Percentiles rank a stretch among this genome's conserved stretches.
These are phyloP conservation scores for Gloeostereum incarnatum DNA, from an alignment of 768 basidiomycete genomes.

Conservation along the genomic window DNA sequence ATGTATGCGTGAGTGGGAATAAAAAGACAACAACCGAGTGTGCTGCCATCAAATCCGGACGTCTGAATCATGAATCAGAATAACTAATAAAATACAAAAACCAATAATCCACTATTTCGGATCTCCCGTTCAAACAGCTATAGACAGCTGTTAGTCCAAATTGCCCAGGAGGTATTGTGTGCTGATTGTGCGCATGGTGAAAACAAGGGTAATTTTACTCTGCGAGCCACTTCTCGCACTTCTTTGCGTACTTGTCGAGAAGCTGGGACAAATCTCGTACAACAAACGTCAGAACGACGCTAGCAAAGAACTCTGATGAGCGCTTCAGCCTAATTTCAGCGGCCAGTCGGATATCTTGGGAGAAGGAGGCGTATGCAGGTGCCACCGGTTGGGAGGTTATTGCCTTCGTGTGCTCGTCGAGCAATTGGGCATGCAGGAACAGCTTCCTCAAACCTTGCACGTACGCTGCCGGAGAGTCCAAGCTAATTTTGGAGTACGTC, in stretches of 20 bases:
- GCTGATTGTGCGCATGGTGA: no score
- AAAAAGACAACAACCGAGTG: no score
- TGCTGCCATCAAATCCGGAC: no score
- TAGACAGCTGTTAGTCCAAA: no score
- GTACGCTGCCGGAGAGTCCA: conserved; percentile 84
- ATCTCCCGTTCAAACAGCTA: no score
- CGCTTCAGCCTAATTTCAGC: conserved; percentile 72
- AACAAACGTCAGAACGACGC: conserved; percentile 82
- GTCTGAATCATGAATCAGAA: no score
- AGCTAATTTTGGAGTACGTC: conserved; percentile 28
- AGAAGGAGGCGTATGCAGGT: conserved; percentile 66
- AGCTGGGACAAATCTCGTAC: conserved; percentile 79
- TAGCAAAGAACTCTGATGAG: conserved; percentile 87
- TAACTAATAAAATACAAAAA: no score
- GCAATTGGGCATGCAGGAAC: conserved; percentile 66
- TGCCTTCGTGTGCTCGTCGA: conserved; percentile 82
- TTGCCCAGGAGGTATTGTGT: no score
- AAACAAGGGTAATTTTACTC: conserved; percentile 41
- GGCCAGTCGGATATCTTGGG: conserved; percentile 48
- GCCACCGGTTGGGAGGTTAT: conserved; percentile 54
- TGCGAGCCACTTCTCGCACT: conserved; percentile 86
- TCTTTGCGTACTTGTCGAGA: conserved; percentile 90
- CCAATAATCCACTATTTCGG: no score
- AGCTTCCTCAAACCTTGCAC: conserved; percentile 68
- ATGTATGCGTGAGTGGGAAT: no score